These are phyloP conservation scores for Citeromyces matritensis DNA, from an alignment of 805 yeast species.

Conservation along the genomic window DNA sequence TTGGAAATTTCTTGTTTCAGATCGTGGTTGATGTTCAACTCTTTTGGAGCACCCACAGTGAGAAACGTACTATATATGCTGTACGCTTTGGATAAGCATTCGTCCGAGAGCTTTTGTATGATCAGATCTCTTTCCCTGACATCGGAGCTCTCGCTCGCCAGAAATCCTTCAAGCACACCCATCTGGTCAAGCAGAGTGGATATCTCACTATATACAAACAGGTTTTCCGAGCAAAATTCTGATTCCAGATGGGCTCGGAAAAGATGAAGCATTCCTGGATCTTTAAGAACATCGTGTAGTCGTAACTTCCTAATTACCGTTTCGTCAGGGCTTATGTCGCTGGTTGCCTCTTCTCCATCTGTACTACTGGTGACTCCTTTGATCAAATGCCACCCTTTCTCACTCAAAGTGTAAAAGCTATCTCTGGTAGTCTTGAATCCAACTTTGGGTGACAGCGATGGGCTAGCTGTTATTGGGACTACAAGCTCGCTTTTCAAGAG, in stretches of 20 bases:
- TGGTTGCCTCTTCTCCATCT: neutral
- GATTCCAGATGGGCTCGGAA: constrained; percentile 52
- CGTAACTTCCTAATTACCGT: constrained; percentile 13
- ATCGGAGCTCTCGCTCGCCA: constrained; percentile 5
- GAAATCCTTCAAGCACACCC: neutral
- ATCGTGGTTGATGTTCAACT: constrained; percentile 50
- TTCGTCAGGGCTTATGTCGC: neutral
- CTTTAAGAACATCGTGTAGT: constrained; percentile 33
- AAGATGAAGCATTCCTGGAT: constrained; percentile 62
- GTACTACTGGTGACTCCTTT: neutral
- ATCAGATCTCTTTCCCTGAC: neutral
- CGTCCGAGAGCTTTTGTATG: constrained; percentile 22
- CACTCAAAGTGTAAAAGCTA: constrained; percentile 25
- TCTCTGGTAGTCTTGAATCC: constrained; percentile 18
- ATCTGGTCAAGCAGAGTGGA: too few species aligned
- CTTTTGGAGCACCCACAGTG: constrained; percentile 50
- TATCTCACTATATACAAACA: constrained; percentile 56
- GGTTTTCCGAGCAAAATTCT: constrained; percentile 59
- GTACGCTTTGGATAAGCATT: constrained; percentile 46
- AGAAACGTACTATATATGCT: constrained; percentile 53
- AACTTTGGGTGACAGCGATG: constrained; percentile 15
- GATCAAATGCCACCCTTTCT: constrained; percentile 18
- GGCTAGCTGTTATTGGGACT: constrained; percentile 21
- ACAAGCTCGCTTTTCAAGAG: constrained; percentile 33
- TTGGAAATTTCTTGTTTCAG: constrained; percentile 23